Evolutionary conservation across 208 protist genomes (phyloP).

Genomic region (Leishmania major): DNA sequence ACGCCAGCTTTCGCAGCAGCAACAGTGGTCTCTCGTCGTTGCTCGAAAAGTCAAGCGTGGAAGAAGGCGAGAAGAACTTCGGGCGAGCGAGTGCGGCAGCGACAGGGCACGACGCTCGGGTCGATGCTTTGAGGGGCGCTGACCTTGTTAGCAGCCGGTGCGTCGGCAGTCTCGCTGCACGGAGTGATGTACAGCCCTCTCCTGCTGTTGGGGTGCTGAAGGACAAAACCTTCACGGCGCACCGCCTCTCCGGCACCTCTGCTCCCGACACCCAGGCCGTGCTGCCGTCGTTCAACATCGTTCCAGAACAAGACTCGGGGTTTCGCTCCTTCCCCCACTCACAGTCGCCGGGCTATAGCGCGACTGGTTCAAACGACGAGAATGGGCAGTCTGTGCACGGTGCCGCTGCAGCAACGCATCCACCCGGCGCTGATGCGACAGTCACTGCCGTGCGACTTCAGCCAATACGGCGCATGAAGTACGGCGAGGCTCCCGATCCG

Average conservation of each 20-base stretch:
- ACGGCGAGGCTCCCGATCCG: constrained; percentile 6
- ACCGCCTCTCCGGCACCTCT: background rate
- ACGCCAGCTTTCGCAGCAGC: background rate
- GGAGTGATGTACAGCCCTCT: background rate
- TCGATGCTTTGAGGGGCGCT: background rate
- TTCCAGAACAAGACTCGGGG: background rate
- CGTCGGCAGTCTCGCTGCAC: background rate
- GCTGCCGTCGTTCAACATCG: background rate
- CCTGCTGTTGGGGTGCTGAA: background rate
- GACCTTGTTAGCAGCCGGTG: background rate
- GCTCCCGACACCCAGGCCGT: background rate
- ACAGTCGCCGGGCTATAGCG: background rate
- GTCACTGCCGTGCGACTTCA: background rate
- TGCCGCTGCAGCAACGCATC: background rate
- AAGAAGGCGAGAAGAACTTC: background rate
- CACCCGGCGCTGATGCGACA: background rate
- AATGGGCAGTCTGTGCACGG: background rate
- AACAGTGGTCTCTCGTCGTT: background rate
- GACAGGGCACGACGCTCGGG: background rate
- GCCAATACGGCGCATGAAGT: constrained; percentile 4
- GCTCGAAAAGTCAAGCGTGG: background rate
- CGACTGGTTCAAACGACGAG: background rate
- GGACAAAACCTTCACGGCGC: background rate
- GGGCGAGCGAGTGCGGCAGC: background rate
- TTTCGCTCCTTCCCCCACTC: background rate